Conservation (phyloP, 768 basidiomycete species). For the Suillus discolor region DNA sequence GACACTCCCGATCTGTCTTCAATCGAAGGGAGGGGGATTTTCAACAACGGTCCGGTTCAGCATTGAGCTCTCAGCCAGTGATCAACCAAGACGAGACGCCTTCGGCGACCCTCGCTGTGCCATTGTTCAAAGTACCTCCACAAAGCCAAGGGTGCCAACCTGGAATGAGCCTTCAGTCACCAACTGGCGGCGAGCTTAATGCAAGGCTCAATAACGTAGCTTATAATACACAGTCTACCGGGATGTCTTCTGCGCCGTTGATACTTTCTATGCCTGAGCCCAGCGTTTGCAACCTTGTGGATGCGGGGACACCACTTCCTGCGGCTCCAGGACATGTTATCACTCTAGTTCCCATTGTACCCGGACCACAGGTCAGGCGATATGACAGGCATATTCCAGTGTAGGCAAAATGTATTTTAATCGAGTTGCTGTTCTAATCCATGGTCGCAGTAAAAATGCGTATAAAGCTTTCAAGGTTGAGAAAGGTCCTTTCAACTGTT, state of each 20-base stretch:
- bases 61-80: not conserved
- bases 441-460: not conserved
- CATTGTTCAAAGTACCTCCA: not conserved
- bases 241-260: not conserved
- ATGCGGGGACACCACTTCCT: not conserved
- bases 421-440: not conserved
- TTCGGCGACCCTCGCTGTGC: not conserved
- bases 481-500: constrained; percentile 1
- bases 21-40: not conserved
- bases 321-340: not conserved
- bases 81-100: not conserved
- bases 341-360: not conserved
- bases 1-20: not conserved
- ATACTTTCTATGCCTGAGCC: not conserved
- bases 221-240: not conserved
- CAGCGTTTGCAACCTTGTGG: not conserved
- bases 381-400: not conserved
- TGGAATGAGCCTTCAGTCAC: not conserved
- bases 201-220: not conserved
- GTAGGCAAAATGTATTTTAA: not conserved
- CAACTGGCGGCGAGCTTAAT: not conserved
- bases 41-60: not conserved
- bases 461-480: not conserved
- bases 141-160: not conserved
- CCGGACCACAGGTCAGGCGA: not conserved